Base-by-base conservation (phyloP, 2,329 filamentous ascomycete species). In the Penicillium sumatraense region DNA sequence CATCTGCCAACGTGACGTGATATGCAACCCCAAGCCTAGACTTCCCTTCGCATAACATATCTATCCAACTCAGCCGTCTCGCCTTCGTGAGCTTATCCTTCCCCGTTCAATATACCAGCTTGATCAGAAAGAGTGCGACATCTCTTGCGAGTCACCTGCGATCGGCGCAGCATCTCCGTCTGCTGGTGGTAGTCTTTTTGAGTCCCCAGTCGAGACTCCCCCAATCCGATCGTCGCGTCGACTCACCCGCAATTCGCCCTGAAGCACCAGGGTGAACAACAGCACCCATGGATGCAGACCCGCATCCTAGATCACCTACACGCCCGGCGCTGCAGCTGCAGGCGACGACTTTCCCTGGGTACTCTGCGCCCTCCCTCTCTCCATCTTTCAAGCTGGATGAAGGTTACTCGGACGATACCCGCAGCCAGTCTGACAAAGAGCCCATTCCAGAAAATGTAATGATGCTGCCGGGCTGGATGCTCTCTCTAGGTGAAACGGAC, bases 361-460 rank as follows among this genome's bases (percentile, higher is more conserved):
- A 70, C 59, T 52, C 68, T 27, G 53, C 65, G 46, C 61, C 69
- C 29, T 67, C 71, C 29, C 58, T 71, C 33, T 65, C 70, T n/a
- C 62, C 69, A 16, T 65, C 83, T 27, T 80, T 83, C 62, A 80
- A 87, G 72, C 83, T 91, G 55, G 91, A 96, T 77, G 91, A 96
- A 77, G 91, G 91, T 67, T 96, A 95, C 72, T 93, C 90, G 5
- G 90, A 95, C 71, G 90, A 93, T 46, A 84, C 82, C 2, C 74
- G 79, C 57, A 85, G 74, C 54, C 75, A 75, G 58, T 63, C 72
- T 47, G 77, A 77, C 46, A 73, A 73, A 60, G 75, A 75, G 29
- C 63, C 70, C 4, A 46, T 56, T 38, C 60, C 68, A 51, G 73
- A 77, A 52, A 73, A 76, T 58, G 73, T 72, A 38, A 71, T 75